Conservation (phyloP, 352 stramenopile genomes). For the Hyaloperonospora brassicae region DNA sequence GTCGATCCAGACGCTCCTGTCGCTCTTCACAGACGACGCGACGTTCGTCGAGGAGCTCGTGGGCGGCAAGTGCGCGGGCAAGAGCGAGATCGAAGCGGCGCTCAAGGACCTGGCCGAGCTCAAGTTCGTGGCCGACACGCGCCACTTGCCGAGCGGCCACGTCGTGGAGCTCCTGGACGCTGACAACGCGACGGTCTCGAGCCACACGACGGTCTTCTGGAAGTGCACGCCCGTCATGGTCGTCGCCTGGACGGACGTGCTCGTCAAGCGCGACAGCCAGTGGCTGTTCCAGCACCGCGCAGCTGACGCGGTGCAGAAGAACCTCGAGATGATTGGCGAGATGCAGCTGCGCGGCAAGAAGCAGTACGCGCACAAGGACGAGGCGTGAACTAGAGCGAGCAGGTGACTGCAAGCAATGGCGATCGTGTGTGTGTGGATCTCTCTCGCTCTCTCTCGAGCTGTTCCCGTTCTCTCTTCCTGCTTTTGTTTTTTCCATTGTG, state of each 20-base stretch:
- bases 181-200: slow-evolving; percentile 46
- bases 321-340: slow-evolving; percentile 84
- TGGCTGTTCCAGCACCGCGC: slow-evolving; percentile 69
- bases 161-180: slow-evolving; percentile 57
- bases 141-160: slow-evolving; percentile 73
- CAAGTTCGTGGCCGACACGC: slow-evolving; percentile 77
- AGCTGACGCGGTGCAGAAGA: slow-evolving; percentile 80
- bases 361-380: slow-evolving; percentile 70
- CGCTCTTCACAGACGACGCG: slow-evolving; percentile 66
- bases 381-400: slow-evolving; percentile 16
- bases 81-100: slow-evolving; percentile 61
- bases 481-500: too few species aligned
- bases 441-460: too few species aligned
- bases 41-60: slow-evolving; percentile 74
- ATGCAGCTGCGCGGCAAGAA: slow-evolving; percentile 86
- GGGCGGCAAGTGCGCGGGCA: slow-evolving; percentile 45
- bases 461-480: too few species aligned
- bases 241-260: slow-evolving; percentile 68
- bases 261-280: slow-evolving; percentile 64
- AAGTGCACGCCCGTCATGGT: slow-evolving; percentile 82
- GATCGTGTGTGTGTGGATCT: too few species aligned
- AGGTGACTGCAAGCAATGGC: too few species aligned
- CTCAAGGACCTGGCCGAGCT: slow-evolving; percentile 61
- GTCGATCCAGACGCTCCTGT: slow-evolving; percentile 57
- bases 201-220: slow-evolving; percentile 73